Percentiles rank a stretch among this genome's conserved stretches.
phyloP scores from a whole-genome alignment of 345 rosid genomes.

The Excoecaria cochinchinensis region DNA sequence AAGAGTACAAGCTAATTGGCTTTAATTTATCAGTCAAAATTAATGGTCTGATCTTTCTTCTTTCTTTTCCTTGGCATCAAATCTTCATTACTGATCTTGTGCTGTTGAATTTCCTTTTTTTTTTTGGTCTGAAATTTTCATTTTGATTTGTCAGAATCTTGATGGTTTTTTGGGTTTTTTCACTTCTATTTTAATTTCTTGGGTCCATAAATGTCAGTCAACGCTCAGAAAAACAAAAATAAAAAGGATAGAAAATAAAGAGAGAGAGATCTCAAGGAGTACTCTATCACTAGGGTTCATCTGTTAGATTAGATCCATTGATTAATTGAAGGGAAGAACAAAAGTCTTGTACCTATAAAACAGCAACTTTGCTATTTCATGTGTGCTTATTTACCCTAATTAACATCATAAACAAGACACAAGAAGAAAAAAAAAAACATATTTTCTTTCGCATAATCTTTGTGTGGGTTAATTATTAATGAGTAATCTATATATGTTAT shows the following conservation, averaged over 20 bases:
- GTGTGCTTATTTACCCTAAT: conserved; percentile 2
- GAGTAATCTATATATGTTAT: neutral
- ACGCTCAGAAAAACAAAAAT: neutral
- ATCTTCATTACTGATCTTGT: conserved; percentile 13
- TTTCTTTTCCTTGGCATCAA: conserved; percentile 11
- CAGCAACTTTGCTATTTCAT: neutral
- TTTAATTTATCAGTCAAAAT: conserved; percentile 15
- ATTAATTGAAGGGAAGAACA: neutral
- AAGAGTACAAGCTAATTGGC: conserved; percentile 14
- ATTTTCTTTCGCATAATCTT: neutral
- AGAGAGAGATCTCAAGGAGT: neutral
- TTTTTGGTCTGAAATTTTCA: neutral
- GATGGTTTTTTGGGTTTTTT: conserved; percentile 5
- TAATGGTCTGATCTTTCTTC: conserved; percentile 14
- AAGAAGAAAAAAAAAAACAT: too few species aligned
- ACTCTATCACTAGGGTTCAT: conserved; percentile 6
- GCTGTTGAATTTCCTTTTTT: neutral
- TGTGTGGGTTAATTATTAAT: neutral
- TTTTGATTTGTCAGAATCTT: conserved; percentile 8
- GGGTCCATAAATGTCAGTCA: conserved; percentile 19
- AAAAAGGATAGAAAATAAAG: too few species aligned
- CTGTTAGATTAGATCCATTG: neutral
- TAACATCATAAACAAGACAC: neutral
- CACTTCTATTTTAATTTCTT: neutral
- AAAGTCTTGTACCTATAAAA: neutral